A percentile compares a stretch with the other conserved stretches of the same genome.
phyloP scores from a whole-genome alignment of 163 green algal species.

The Coccomyxa subellipsoidea region DNA sequence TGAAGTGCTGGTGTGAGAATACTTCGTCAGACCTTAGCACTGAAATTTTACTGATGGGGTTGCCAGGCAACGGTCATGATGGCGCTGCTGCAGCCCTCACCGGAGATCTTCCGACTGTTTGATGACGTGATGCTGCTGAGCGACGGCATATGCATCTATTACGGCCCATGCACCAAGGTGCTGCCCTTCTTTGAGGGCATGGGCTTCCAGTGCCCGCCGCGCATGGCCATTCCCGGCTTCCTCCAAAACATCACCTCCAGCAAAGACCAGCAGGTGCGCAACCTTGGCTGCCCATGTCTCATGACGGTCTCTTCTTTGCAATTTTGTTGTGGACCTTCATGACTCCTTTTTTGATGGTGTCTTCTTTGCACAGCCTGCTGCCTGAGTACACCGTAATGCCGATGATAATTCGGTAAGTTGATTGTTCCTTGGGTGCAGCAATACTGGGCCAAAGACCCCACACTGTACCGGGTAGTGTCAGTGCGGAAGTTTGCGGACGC shows the following conservation, averaged over 20 bases:
- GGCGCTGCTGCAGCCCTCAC: conserved; percentile 72
- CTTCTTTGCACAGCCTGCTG: not conserved
- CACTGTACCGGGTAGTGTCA: conserved; percentile 18
- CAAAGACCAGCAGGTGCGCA: conserved; percentile 32
- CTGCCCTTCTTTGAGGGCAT: conserved; percentile 69
- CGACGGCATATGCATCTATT: conserved; percentile 58
- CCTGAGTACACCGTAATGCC: not conserved
- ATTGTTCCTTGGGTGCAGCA: too few relatives aligned
- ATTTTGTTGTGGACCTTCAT: too few relatives aligned
- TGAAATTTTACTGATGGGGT: not conserved
- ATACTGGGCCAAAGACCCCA: conserved; percentile 27
- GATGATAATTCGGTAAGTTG: too few relatives aligned
- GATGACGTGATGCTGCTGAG: conserved; percentile 74
- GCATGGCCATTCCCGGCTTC: conserved; percentile 69
- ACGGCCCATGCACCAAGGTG: conserved; percentile 57
- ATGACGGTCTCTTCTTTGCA: too few relatives aligned
- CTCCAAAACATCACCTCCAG: conserved; percentile 63
- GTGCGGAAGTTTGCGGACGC: conserved; percentile 15
- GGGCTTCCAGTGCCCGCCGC: conserved; percentile 55
- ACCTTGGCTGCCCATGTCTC: too few relatives aligned
- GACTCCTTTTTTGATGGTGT: too few relatives aligned
- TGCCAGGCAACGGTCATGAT: conserved; percentile 35
- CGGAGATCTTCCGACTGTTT: conserved; percentile 74
- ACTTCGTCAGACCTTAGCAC: too few relatives aligned
- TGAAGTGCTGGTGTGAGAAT: too few relatives aligned